phyloP scores from a whole-genome alignment of 768 basidiomycete genomes.

The Russula abietina region DNA sequence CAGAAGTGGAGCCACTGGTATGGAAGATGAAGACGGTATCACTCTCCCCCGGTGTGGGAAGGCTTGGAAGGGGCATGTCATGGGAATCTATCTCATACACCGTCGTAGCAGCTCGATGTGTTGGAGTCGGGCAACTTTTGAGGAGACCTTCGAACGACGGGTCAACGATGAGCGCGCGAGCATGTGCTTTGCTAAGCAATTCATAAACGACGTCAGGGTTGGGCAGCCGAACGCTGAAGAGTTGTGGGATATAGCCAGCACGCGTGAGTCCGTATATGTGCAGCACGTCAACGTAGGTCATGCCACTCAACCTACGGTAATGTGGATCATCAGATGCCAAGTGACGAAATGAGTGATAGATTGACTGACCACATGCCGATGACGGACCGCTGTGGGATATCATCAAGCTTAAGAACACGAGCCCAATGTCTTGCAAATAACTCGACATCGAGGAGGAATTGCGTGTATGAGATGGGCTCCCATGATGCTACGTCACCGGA shows the following conservation, averaged over 20 bases:
- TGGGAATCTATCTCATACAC: constrained; percentile 36
- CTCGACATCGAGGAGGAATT: constrained; percentile 64
- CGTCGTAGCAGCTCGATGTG: constrained; percentile 38
- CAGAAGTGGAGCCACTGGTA: constrained; percentile 79
- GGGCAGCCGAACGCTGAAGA: constrained; percentile 73
- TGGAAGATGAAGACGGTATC: constrained; percentile 67
- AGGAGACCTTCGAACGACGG: constrained; percentile 45
- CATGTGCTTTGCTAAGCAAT: constrained; percentile 54
- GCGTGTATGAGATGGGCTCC: constrained; percentile 55
- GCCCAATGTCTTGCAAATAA: constrained; percentile 60
- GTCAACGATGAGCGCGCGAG: constrained; percentile 61
- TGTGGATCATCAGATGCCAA: constrained; percentile 9
- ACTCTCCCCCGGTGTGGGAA: constrained; percentile 33
- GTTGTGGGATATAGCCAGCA: constrained; percentile 71
- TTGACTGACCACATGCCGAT: constrained; percentile 63
- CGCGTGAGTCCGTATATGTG: constrained; percentile 71
- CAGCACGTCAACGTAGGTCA: constrained; percentile 63
- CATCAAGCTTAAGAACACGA: constrained; percentile 39
- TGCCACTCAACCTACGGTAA: constrained; percentile 57
- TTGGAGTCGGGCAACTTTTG: constrained; percentile 44
- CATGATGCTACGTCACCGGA: constrained; percentile 45
- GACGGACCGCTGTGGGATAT: constrained; percentile 50
- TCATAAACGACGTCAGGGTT: constrained; percentile 67
- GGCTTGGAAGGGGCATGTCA: constrained; percentile 39
- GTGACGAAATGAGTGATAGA: constrained; percentile 6